These are phyloP conservation scores for Lyophyllum atratum DNA, from an alignment of 768 basidiomycete species.

Conservation along the genomic window DNA sequence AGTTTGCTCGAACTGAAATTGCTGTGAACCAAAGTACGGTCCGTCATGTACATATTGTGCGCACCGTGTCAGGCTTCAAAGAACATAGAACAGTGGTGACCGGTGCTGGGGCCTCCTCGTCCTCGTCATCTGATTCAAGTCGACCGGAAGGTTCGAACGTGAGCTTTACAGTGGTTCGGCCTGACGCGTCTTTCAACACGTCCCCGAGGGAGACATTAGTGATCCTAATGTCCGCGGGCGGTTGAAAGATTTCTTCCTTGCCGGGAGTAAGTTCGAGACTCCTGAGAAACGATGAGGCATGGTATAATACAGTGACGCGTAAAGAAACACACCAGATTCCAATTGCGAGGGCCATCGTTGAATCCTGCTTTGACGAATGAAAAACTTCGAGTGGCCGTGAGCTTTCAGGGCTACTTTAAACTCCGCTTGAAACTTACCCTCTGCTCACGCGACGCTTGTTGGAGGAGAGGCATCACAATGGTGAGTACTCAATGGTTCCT, in stretches of 20 bases:
- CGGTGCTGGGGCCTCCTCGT: slow-evolving; percentile 32
- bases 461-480: slow-evolving; percentile 37
- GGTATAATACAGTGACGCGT: slow-evolving; percentile 23
- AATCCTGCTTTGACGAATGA: slow-evolving; percentile 9
- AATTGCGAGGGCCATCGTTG: slow-evolving; percentile 57
- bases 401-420: slow-evolving; percentile 29
- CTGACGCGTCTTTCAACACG: slow-evolving; percentile 58
- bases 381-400: slow-evolving; percentile 13
- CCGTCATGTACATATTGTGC: slow-evolving; percentile 15
- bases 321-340: slow-evolving; percentile 61
- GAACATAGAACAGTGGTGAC: slow-evolving; percentile 70
- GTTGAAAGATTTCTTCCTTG: slow-evolving; percentile 54
- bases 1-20: slow-evolving; percentile 72
- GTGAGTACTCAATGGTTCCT: slow-evolving; percentile 36
- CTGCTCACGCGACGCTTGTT: neutral
- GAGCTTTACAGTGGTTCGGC: slow-evolving; percentile 70
- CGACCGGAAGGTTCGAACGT: slow-evolving; percentile 45
- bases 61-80: slow-evolving; percentile 80
- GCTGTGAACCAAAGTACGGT: neutral
- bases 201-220: slow-evolving; percentile 85
- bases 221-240: slow-evolving; percentile 71
- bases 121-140: slow-evolving; percentile 44
- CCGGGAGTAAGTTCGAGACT: slow-evolving; percentile 61
- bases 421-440: slow-evolving; percentile 42
- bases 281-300: slow-evolving; percentile 41